These are phyloP conservation scores for Penicillium nordicum DNA, from an alignment of 2,329 filamentous ascomycete genomes.

Conservation along the genomic window DNA sequence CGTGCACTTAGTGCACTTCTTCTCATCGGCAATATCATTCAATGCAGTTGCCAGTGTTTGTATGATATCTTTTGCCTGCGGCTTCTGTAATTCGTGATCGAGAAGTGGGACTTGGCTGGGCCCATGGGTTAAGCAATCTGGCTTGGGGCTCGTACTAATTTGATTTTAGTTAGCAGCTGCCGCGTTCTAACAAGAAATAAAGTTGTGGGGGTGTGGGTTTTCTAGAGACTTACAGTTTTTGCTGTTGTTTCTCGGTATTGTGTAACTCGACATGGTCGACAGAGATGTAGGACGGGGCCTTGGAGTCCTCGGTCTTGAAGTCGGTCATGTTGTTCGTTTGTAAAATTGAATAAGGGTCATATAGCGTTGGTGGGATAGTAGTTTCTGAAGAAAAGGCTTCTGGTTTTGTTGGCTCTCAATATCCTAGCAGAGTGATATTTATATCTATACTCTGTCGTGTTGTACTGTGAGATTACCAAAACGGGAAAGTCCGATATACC, in stretches of 20 bases:
- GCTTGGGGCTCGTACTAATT: neutral
- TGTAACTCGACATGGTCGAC: neutral
- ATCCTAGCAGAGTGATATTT: neutral
- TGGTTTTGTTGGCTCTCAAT: neutral
- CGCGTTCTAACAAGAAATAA: neutral
- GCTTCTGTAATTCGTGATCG: conserved; percentile 7
- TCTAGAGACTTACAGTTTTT: neutral
- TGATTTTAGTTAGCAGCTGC: neutral
- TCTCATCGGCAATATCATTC: conserved; percentile 6
- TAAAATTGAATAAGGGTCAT: neutral
- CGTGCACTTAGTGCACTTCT: conserved; percentile 10
- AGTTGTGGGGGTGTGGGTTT: neutral
- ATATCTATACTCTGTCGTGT: neutral
- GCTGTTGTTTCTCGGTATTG: neutral
- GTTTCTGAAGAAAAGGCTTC: neutral
- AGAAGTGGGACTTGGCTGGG: conserved; percentile 2
- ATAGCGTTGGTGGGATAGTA: neutral
- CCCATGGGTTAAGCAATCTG: conserved; percentile 5
- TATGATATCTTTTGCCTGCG: conserved; percentile 1
- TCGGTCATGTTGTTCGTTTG: neutral
- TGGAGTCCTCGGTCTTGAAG: neutral
- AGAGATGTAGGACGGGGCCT: neutral
- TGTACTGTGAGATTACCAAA: neutral
- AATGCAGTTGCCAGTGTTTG: neutral
- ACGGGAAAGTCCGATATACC: neutral